These are phyloP conservation scores for Adiantum capillusveneris DNA, from an alignment of 75 land plant species.

Conservation along the genomic window DNA sequence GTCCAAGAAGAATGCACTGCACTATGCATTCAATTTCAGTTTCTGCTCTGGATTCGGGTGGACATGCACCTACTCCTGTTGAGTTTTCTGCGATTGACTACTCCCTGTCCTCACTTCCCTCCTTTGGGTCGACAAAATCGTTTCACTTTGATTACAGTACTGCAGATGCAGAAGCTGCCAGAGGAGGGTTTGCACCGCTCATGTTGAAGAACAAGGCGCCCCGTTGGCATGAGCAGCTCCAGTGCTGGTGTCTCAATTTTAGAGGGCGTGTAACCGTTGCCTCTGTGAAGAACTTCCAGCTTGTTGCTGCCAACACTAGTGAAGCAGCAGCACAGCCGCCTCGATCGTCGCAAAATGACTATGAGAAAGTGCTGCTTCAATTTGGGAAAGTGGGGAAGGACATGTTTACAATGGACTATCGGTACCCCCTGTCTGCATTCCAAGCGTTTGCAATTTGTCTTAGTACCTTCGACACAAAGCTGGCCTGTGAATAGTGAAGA, in stretches of 20 bases:
- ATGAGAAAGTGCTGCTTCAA: too few relatives aligned
- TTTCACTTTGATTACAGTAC: slow-evolving; percentile 17
- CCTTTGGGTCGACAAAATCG: slow-evolving; percentile 55
- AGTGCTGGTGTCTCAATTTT: too few relatives aligned
- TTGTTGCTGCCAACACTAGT: slow-evolving; percentile 48
- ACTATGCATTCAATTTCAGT: slow-evolving; percentile 61
- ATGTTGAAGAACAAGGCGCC: too few relatives aligned
- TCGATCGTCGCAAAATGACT: too few relatives aligned
- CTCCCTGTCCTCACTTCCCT: slow-evolving; percentile 34
- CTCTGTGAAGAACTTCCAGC: too few relatives aligned
- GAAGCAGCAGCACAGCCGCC: slow-evolving; percentile 33
- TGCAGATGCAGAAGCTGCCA: slow-evolving; percentile 1
- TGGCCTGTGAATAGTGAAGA: too few relatives aligned
- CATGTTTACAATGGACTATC: slow-evolving; percentile 79
- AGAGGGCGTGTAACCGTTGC: too few relatives aligned
- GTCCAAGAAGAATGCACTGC: slow-evolving; percentile 88
- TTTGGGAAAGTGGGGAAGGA: slow-evolving; percentile 68
- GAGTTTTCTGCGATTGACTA: slow-evolving; percentile 22
- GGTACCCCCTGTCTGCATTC: too few relatives aligned
- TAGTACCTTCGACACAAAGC: too few relatives aligned
- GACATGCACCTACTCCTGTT: slow-evolving; percentile 65
- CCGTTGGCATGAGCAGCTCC: too few relatives aligned
- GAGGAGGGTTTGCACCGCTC: slow-evolving; percentile 11
- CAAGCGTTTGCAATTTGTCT: too few relatives aligned
- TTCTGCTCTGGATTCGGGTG: slow-evolving; percentile 57